These are phyloP conservation scores for Cyberlindnera suaveolens DNA, from an alignment of 805 yeast genomes.

Conservation along the genomic window DNA sequence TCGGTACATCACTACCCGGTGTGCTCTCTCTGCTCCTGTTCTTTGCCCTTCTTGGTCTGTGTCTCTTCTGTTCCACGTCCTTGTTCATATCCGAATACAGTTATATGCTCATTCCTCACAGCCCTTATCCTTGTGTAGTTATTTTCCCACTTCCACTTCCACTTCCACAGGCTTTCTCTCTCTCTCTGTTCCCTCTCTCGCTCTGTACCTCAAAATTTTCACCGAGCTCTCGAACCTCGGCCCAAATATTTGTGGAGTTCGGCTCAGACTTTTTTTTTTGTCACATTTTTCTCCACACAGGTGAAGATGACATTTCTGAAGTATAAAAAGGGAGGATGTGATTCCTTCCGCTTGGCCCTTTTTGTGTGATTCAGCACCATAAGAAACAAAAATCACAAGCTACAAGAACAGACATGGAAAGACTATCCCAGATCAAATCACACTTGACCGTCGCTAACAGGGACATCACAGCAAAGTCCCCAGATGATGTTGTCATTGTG, in stretches of 20 bases:
- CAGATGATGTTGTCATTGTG: slow-evolving; percentile 83
- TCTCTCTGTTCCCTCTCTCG: not conserved
- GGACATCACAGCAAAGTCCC: slow-evolving; percentile 8
- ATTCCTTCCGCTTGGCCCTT: not conserved
- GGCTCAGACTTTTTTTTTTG: not conserved
- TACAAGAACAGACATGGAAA: slow-evolving; percentile 23
- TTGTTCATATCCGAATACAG: not conserved
- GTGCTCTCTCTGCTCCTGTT: not conserved
- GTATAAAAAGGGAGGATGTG: not conserved
- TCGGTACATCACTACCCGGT: not conserved
- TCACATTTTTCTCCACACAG: not conserved
- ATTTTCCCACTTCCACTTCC: too few relatives aligned
- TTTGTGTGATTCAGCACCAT: not conserved
- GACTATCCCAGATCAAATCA: slow-evolving; percentile 29
- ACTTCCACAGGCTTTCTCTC: too few relatives aligned
- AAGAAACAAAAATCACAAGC: not conserved
- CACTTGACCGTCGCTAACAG: slow-evolving; percentile 23
- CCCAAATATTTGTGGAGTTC: not conserved
- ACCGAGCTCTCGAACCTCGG: not conserved
- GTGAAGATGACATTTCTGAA: not conserved
- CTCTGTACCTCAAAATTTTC: not conserved
- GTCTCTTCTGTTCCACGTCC: too few relatives aligned
- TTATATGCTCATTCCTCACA: too few relatives aligned
- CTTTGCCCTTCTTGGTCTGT: not conserved
- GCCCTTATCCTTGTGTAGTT: too few relatives aligned